Percentiles rank a stretch among this genome's conserved stretches.
These are phyloP conservation scores for Scortechinia acanthostroma DNA, from an alignment of 2,329 filamentous ascomycete genomes.

Conservation along the genomic window DNA sequence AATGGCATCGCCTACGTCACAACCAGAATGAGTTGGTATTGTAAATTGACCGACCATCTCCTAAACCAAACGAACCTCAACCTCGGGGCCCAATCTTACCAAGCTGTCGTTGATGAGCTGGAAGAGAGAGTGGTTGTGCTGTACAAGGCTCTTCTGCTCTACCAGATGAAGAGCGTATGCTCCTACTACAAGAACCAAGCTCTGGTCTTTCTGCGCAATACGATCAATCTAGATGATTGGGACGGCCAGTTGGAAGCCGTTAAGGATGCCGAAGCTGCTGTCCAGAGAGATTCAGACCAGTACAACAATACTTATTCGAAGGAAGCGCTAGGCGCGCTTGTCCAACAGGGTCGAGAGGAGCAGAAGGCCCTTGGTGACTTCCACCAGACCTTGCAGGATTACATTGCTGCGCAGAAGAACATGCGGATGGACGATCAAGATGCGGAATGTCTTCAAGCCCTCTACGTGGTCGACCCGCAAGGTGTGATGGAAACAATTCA, in stretches of 20 bases:
- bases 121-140: constrained; percentile 18
- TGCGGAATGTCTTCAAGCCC: background rate
- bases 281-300: constrained; percentile 6
- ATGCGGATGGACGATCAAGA: constrained; percentile 3
- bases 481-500: background rate
- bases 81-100: constrained; percentile 1
- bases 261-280: constrained; percentile 13
- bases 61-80: constrained; percentile 12
- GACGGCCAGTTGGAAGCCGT: constrained; percentile 15
- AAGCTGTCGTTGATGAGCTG: constrained; percentile 9
- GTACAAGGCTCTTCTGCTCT: constrained; percentile 26
- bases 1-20: constrained; percentile 23
- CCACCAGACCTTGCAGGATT: constrained; percentile 1
- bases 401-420: no score
- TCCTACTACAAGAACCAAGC: constrained; percentile 19
- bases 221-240: constrained; percentile 24
- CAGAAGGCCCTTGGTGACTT: background rate
- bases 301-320: no score
- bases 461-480: background rate
- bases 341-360: background rate
- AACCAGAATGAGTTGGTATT: constrained; percentile 28
- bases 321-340: no score
- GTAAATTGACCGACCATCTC: constrained; percentile 15
- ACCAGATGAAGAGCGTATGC: constrained; percentile 29
- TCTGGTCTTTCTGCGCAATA: constrained; percentile 15